Evolutionary conservation across 768 basidiomycete genomes (phyloP).

Genomic region (Cyclocybe aegerita): DNA sequence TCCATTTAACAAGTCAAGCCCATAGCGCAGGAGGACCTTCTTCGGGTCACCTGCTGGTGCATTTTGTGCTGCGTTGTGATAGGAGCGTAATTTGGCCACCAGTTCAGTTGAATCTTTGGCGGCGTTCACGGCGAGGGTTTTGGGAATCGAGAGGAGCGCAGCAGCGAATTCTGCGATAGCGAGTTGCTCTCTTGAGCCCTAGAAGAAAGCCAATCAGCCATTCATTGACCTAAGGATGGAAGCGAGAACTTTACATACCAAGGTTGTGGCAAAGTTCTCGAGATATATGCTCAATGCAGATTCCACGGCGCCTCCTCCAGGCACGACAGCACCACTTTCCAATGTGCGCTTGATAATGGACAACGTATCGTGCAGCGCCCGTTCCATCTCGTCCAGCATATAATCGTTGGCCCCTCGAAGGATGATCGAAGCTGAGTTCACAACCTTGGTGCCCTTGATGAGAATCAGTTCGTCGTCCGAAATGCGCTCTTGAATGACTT

Average conservation of each 20-base stretch:
- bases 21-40: conserved; percentile 87
- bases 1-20: conserved; percentile 92
- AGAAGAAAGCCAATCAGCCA: conserved; percentile 10
- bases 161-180: conserved; percentile 99
- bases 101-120: conserved; percentile 98
- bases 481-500: conserved; percentile 95
- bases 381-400: conserved; percentile 99
- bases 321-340: conserved; percentile 94
- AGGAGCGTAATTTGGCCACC: conserved; percentile 94
- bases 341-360: conserved; percentile 96
- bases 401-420: conserved; percentile 98
- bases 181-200: conserved; percentile 98
- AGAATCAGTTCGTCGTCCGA: conserved; percentile 98
- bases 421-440: conserved; percentile 90
- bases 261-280: conserved; percentile 97
- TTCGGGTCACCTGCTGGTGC: conserved; percentile 90
- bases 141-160: conserved; percentile 92
- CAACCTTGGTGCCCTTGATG: conserved; percentile 96
- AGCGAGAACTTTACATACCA: conserved; percentile 55
- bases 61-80: conserved; percentile 95
- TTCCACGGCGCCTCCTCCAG: conserved; percentile 97
- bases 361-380: conserved; percentile 90
- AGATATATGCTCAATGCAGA: conserved; percentile 95
- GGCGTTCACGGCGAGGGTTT: conserved; percentile 95
- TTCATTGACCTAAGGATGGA: neutral